Evolutionary conservation across 2,329 filamentous ascomycete species (phyloP), one percentile per base, ranked within the genome.

Genomic region (Ambrosiella beaveri): DNA sequence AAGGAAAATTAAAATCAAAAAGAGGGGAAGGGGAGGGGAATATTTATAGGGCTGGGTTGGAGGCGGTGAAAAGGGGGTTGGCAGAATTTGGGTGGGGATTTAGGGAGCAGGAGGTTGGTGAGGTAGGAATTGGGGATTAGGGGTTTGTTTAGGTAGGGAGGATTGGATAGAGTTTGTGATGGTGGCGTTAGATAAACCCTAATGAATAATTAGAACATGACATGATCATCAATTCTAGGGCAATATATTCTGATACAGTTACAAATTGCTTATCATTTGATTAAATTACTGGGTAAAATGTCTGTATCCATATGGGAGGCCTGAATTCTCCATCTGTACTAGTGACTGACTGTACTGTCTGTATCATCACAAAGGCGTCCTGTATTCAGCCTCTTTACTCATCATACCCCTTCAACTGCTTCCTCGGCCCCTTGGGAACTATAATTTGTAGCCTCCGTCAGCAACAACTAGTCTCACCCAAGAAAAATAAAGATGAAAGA

Each of bases 371-470:
- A 49, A n/a, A 11, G 39, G 11, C 6, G 3, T 41, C 6, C 39
- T 27, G n/a, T 40, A 11, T 15, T 19, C 27, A 12, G 13, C 19
- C 12, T 11, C 35, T n/a, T 66, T 66, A 69, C 62, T 74, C 74
- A 65, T 84, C 80, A 68, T 80, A 84, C 60, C 79, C 80, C 50
- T 71, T 75, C 62, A 84, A 64, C 62, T 73, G 72, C 72, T 82
- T 82, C 66, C 80, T 74, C 54, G 79, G 78, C 8, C 76, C 77
- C 11, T 72, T 64, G 12, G 80, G 80, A 57, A 83, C 80, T 83
- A 63, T 58, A 54, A 37, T 19, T 2, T 37, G 27, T 35, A 51
- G 47, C 12, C 8, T 49, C 2, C 3, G 62, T 68, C 63, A 67
- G 65, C 62, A 47, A 49, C 27, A 12, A n/a, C 2, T 36, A 17